Evolutionary conservation across 78 protist genomes (phyloP).

Genomic region (Andalucia godoyi): DNA sequence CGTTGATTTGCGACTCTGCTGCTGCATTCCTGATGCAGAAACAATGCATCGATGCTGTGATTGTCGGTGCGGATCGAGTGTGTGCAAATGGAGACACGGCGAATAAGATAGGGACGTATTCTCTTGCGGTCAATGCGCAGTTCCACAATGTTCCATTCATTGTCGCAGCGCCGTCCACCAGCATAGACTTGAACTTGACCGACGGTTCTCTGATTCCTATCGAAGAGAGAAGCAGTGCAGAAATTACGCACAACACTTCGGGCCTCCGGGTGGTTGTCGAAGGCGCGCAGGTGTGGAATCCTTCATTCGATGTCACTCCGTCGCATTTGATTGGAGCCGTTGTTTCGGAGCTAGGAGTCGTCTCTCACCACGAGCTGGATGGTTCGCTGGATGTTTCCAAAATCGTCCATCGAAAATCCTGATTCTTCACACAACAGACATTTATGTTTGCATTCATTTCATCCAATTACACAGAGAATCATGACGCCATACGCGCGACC

Average conservation of each 20-base stretch:
- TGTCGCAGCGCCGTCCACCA: constrained; percentile 45
- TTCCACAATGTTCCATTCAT: constrained; percentile 37
- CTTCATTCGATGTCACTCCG: constrained; percentile 51
- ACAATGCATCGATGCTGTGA: constrained; percentile 8
- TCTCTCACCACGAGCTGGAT: too few species aligned
- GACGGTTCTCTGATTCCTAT: constrained; percentile 19
- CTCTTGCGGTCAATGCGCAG: constrained; percentile 31
- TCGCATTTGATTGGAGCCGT: constrained; percentile 41
- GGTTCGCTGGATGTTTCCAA: too few species aligned
- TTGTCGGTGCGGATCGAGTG: constrained; percentile 58
- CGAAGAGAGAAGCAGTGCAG: constrained; percentile 34
- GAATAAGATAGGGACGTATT: constrained; percentile 55
- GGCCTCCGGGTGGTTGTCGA: constrained; percentile 14
- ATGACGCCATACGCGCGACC: too few species aligned
- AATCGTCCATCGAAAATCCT: too few species aligned
- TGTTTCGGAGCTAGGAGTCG: too few species aligned
- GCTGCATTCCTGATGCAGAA: background rate
- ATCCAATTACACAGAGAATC: too few species aligned
- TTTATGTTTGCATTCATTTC: too few species aligned
- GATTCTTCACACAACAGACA: too few species aligned
- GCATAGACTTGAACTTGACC: constrained; percentile 14
- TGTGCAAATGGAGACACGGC: constrained; percentile 58
- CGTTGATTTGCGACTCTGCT: constrained; percentile 31
- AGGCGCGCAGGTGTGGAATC: constrained; percentile 41
- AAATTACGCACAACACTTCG: constrained; percentile 6